These are phyloP conservation scores for Mortierella sp. DNA, from an alignment of 371 early-diverging fungal genomes.

Conservation along the genomic window DNA sequence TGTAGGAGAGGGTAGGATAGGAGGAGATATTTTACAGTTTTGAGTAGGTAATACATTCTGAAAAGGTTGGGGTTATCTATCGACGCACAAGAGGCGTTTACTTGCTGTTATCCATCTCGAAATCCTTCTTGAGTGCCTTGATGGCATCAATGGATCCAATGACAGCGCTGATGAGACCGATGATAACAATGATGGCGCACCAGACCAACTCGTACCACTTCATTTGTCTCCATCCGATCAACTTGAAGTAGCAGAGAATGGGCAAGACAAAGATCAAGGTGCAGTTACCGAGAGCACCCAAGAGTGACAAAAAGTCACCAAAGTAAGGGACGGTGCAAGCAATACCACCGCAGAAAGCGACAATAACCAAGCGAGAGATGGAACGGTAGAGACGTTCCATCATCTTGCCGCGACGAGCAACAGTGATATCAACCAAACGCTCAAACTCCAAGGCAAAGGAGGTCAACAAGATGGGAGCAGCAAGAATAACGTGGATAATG, in stretches of 20 bases:
- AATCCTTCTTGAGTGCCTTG: constrained; percentile 31
- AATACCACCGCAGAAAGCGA: constrained; percentile 65
- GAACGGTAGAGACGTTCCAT: constrained; percentile 68
- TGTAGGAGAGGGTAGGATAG: neutral
- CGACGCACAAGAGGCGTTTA: neutral
- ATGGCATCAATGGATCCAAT: constrained; percentile 82
- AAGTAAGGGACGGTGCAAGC: constrained; percentile 83
- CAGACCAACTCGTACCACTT: constrained; percentile 69
- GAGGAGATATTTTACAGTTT: neutral
- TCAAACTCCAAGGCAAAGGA: constrained; percentile 81
- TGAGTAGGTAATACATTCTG: neutral
- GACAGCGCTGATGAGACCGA: constrained; percentile 79
- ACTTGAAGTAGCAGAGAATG: constrained; percentile 76
- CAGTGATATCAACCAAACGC: constrained; percentile 69
- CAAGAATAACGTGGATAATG: constrained; percentile 83
- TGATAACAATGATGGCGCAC: constrained; percentile 68
- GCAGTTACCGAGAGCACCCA: constrained; percentile 84
- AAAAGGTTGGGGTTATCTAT: neutral
- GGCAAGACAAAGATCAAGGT: constrained; percentile 84
- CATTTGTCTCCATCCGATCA: constrained; percentile 75
- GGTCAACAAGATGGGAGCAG: constrained; percentile 83
- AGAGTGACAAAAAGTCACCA: constrained; percentile 77
- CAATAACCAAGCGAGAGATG: constrained; percentile 63
- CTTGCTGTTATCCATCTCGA: constrained; percentile 11
- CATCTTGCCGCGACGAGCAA: constrained; percentile 63